Conservation (phyloP, 2,329 filamentous ascomycete genomes). For the Penicillium sp. region DNA sequence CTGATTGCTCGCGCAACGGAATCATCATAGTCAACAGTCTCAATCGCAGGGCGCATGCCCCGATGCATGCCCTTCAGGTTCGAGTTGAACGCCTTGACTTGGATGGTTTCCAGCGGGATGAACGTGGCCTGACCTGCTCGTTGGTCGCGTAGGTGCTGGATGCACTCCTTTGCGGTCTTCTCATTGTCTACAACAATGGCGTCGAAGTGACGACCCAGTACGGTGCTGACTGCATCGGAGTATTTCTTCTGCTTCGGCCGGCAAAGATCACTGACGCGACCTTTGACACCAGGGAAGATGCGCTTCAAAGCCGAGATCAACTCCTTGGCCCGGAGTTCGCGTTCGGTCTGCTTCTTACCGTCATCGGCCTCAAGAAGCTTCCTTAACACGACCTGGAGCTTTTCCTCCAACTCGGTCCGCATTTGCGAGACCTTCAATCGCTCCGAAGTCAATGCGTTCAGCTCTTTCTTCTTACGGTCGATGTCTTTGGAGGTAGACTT, state of each 20-base stretch:
- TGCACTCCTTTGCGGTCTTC: constrained; percentile 89
- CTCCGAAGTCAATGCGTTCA: constrained; percentile 80
- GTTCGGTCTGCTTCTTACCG: constrained; percentile 79
- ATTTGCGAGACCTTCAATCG: constrained; percentile 76
- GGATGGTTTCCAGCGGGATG: constrained; percentile 94
- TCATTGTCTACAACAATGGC: constrained; percentile 93
- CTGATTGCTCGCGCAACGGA: constrained; percentile 87
- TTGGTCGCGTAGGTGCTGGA: constrained; percentile 89
- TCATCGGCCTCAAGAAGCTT: constrained; percentile 84
- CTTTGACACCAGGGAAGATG: constrained; percentile 87
- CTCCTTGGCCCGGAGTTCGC: constrained; percentile 74
- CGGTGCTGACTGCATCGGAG: constrained; percentile 86
- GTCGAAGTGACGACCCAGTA: constrained; percentile 89
- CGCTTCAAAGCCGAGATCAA: constrained; percentile 82
- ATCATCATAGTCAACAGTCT: constrained; percentile 91
- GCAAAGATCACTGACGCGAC: constrained; percentile 85
- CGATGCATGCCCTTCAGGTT: constrained; percentile 85
- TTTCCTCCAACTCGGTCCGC: constrained; percentile 86
- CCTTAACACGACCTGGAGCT: constrained; percentile 74
- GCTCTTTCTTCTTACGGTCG: constrained; percentile 82
- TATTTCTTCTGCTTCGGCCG: constrained; percentile 97
- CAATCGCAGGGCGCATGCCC: constrained; percentile 82
- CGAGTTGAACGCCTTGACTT: constrained; percentile 85
- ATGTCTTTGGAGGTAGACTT: constrained; percentile 74
- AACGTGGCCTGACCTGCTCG: constrained; percentile 85